Base-by-base conservation (phyloP, 352 stramenopile genomes). In the Thraustotheca clavata region DNA sequence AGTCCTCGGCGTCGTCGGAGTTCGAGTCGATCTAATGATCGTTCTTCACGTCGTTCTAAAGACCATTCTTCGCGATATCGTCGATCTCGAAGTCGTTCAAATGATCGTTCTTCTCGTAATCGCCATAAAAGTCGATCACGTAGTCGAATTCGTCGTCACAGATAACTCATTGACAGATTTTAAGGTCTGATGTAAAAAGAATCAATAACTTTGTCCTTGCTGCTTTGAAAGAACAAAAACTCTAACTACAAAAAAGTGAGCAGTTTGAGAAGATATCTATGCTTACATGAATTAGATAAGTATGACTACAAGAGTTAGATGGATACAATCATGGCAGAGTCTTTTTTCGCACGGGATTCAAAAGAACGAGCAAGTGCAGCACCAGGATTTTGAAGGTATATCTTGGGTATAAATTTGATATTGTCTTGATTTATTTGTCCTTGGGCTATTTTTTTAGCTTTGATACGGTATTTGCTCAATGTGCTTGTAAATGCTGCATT, bases 301-400 rank as follows among this genome's bases (percentile, higher is more conserved):
- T 20, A 43, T 43, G 16, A n/a, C n/a, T n/a, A n/a, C n/a, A n/a
- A 16, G 38, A 43, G 38, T 43, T 43, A 43, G 20, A 43, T 43
- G 38, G 38, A 43, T 16, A 43, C 38, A 20, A 43, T 43, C 38
- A 43, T 43, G 38, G 38, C 38, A 16, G 38, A 18, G 38, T 43
- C 38, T 20, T 43, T 43, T 20, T 43, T 43, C 20, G 38, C 38
- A 16, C 38, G 16, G 38, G 38, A 43, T 20, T 60, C 49, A 43
- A 60, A 60, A 20, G 49, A 60, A 31, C 26, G 49, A 12, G 49
- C 49, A 24, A 60, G 49, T 35, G 16, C 26, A 24, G 49, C 49
- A 24, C 49, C 49, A 49, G 49, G 49, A 24, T 60, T 14, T 49
- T 60, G 49, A 12, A 60, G 14, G 49, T 60, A 60, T 14, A 60